Evolutionary conservation across 371 early-diverging fungal genomes (phyloP).

Genomic region (Nematocida minor): DNA sequence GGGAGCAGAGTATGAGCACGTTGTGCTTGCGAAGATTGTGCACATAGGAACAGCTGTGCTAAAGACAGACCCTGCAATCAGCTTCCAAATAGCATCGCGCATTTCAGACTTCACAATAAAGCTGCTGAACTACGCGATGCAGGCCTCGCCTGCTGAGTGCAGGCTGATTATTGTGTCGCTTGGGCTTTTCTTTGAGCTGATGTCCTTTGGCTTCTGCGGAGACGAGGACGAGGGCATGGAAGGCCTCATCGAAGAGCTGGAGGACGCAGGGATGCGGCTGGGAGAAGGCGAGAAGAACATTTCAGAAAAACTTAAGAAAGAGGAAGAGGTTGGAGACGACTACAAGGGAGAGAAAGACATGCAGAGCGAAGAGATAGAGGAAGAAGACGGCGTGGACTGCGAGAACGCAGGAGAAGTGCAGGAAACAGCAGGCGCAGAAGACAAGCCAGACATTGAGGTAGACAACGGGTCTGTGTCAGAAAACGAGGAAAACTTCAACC

Average conservation of each 20-base stretch:
- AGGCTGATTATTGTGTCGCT: constrained; percentile 20
- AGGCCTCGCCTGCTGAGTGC: constrained; percentile 13
- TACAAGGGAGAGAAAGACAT: constrained; percentile 50
- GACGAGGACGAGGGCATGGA: constrained; percentile 43
- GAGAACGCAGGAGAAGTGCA: constrained; percentile 47
- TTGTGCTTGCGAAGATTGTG: constrained; percentile 36
- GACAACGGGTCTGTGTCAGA: constrained; percentile 45
- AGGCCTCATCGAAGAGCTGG: constrained; percentile 45
- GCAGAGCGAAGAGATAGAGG: constrained; percentile 36
- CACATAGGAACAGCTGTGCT: constrained; percentile 35
- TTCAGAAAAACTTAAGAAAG: constrained; percentile 55
- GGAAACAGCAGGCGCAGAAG: constrained; percentile 44
- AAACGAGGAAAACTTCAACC: constrained; percentile 42
- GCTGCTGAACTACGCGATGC: constrained; percentile 35
- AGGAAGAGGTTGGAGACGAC: constrained; percentile 55
- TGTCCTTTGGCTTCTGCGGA: constrained; percentile 50
- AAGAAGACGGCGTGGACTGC: constrained; percentile 50
- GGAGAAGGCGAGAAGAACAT: constrained; percentile 59
- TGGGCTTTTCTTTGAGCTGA: constrained; percentile 41
- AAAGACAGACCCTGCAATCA: constrained; percentile 1
- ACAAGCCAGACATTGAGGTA: constrained; percentile 44
- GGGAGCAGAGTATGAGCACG: constrained; percentile 16
- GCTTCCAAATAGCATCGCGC: constrained; percentile 34
- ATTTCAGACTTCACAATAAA: constrained; percentile 9
- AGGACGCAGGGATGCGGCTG: constrained; percentile 51